Percentiles rank a stretch among this genome's conserved stretches.
These are phyloP conservation scores for Solanum pimpinellifolium DNA, from an alignment of 257 asterid species.

Conservation along the genomic window DNA sequence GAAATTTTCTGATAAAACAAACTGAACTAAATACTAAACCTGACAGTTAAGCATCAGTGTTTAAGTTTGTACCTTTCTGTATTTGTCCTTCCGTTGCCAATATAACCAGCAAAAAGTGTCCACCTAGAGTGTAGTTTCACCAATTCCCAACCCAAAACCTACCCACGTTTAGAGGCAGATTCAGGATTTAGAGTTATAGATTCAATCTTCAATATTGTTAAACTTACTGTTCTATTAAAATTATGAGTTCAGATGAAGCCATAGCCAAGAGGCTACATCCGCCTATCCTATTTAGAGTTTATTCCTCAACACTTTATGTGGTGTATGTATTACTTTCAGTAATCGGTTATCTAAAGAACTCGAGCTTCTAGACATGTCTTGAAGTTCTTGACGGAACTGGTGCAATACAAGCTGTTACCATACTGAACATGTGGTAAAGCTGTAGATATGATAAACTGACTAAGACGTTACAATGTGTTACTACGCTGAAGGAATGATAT, in stretches of 20 bases:
- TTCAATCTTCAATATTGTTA: background rate
- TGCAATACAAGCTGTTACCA: background rate
- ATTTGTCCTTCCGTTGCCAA: background rate
- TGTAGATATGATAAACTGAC: background rate
- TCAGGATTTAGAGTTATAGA: background rate
- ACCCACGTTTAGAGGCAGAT: background rate
- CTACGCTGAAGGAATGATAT: background rate
- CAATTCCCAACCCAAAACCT: background rate
- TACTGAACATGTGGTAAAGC: background rate
- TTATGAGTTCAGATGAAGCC: background rate
- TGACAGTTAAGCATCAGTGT: background rate
- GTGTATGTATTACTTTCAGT: background rate
- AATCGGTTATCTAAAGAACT: background rate
- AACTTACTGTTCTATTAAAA: background rate
- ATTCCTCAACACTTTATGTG: background rate
- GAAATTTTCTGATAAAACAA: background rate
- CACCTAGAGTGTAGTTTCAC: background rate
- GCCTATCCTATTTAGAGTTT: background rate
- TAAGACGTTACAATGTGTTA: background rate
- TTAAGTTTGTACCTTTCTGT: background rate
- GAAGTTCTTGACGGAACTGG: background rate
- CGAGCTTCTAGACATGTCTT: background rate
- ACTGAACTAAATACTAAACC: background rate
- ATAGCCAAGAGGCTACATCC: background rate
- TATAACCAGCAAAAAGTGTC: background rate